A percentile compares a stretch with the other conserved stretches of the same genome.
Conservation (phyloP, 192 early-diverging fungal species). For the Dissophora globulifera region DNA sequence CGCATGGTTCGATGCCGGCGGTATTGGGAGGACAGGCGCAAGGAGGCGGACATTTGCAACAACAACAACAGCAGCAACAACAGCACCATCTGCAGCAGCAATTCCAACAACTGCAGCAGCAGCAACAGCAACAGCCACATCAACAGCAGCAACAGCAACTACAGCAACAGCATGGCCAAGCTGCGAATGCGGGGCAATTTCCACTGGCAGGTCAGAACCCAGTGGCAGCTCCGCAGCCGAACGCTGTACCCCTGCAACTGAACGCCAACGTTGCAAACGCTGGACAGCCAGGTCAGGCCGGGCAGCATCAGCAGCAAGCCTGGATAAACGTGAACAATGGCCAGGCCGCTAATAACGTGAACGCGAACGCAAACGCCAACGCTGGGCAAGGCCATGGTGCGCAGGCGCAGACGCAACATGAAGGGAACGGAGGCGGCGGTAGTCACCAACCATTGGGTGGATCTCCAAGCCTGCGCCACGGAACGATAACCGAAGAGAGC, state of each 20-base stretch:
- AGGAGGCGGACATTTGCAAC: not conserved
- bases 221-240: too few relatives aligned
- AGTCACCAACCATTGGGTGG: not conserved
- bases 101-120: not conserved
- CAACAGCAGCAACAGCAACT: slow-evolving; percentile 14
- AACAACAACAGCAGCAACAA: slow-evolving; percentile 1
- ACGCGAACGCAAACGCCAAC: slow-evolving; percentile 2
- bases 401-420: not conserved
- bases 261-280: not conserved
- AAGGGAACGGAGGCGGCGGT: not conserved
- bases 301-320: not conserved
- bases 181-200: not conserved
- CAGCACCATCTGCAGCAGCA: slow-evolving; percentile 10
- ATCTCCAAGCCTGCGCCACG: not conserved
- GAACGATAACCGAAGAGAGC: slow-evolving; percentile 6
- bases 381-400: not conserved
- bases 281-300: too few relatives aligned
- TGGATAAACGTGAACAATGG: not conserved
- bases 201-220: too few relatives aligned
- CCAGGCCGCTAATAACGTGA: not conserved
- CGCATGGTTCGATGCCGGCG: not conserved
- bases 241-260: not conserved
- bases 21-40: too few relatives aligned
- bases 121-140: slow-evolving; percentile 9
- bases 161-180: slow-evolving; percentile 2